A percentile compares a stretch with the other conserved stretches of the same genome.
Conservation (phyloP, 2,329 filamentous ascomycete species). For the Ceratocystis huliohia region DNA sequence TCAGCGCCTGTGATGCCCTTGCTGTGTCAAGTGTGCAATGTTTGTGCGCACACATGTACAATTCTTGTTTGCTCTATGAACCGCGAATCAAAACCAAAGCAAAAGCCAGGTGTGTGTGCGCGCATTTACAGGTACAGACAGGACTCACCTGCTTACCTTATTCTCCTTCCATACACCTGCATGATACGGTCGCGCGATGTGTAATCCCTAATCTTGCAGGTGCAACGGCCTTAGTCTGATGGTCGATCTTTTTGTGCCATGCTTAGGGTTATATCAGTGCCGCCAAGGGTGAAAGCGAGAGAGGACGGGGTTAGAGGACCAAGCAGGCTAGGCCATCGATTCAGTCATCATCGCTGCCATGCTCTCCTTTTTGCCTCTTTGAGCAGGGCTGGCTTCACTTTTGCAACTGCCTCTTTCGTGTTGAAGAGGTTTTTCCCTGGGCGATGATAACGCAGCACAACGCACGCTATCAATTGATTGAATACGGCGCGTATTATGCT, state of each 20-base stretch:
- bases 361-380: too few relatives aligned
- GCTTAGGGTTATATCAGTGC: conserved; percentile 1
- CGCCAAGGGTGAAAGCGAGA: not conserved
- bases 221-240: not conserved
- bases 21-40: not conserved
- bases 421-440: too few relatives aligned
- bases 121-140: not conserved
- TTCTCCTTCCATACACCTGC: not conserved
- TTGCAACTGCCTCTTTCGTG: too few relatives aligned
- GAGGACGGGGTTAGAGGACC: not conserved
- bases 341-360: too few relatives aligned
- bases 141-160: not conserved
- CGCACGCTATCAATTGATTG: too few relatives aligned
- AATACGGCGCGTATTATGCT: too few relatives aligned
- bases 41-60: not conserved
- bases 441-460: too few relatives aligned
- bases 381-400: too few relatives aligned
- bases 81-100: not conserved
- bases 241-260: not conserved
- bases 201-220: not conserved
- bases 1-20: not conserved
- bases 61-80: not conserved
- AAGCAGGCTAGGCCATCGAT: too few relatives aligned
- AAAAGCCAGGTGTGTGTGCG: not conserved
- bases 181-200: not conserved